Evolutionary conservation across 2,329 filamentous ascomycete genomes (phyloP), one percentile per base, ranked within the genome.

Genomic region (Exophiala xenobiotica): DNA sequence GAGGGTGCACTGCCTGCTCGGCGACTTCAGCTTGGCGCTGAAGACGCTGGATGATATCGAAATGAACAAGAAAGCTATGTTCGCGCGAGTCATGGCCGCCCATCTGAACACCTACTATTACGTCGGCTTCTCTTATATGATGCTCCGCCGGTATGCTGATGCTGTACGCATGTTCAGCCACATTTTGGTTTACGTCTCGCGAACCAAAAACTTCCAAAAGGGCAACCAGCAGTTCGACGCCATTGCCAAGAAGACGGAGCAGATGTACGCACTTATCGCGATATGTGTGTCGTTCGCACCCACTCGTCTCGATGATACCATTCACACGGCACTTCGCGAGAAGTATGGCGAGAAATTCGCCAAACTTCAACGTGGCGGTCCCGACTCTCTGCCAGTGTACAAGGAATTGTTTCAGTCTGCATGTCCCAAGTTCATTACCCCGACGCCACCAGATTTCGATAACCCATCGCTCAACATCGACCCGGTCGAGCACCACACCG

Each of bases 51-150:
- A 99, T 71, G 92, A 97, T 71, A 97, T 99, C 68, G 93, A 99
- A 82, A 85, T 99, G 67, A 99, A 97, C 81, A 99, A 99, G 82
- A 97, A 97, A 81, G 91, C 93, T 73, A 97, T 97, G 89, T 99
- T 99, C 71, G 92, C 93, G 58, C 89, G 93, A 62, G 93, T 99
- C 71, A 97, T 99, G 93, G 92, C 93, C 48, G 93, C 93, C 52
- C 93, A 99, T 79, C 97, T 97, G 78, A 96, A 92, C 63, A 99
- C 93, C 61, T 99, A 97, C 83, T 99, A 99, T 84, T 97, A 97
- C 72, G 92, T 99, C 58, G 93, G 93, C 64, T 99, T 99, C 84
- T 95, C 90, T 63, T 99, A 99, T 86, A 97, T 99, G 92, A 99
- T 99, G 93, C 95, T 97, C 89, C 90, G 93, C 77, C 89, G 93